Base-by-base conservation (phyloP, 352 stramenopile species). In the Phytopythium mirpurense region DNA sequence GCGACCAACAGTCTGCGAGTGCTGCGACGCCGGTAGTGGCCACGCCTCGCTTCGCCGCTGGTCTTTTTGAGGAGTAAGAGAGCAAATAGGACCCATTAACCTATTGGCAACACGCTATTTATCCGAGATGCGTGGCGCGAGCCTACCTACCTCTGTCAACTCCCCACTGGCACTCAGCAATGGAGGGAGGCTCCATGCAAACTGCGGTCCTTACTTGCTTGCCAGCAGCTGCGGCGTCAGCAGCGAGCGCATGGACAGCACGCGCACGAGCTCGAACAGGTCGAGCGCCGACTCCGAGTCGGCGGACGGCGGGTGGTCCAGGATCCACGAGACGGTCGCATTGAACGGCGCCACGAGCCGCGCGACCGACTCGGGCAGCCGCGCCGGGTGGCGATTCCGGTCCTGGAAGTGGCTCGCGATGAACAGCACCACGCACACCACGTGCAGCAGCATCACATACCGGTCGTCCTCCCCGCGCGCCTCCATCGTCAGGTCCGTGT, bases 391-490 rank as follows among this genome's bases (percentile, higher is more conserved):
- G 15, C 59, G 55, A 34, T 76, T 70, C 45, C 67, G 74, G 41
- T 82, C 65, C 63, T 77, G 63, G 14, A 80, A 74, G 23, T 80
- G 71, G 50, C 75, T 87, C 1, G 56, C 64, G 27, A 94, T 83
- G 43, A 91, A 72, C 45, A 91, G 61, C 29, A 94, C 62, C 23
- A 88, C 70, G 54, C 74, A 90, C 5, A 78, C 60, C 1, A 84
- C 58, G 47, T 94, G 83, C 36, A 94, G 63, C 36, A 92, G 60
- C 79, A 92, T 81, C 10, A 89, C 67, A 47, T 88, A 92, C 21
- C 68, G 71, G 42, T 94, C 83, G 38, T 93, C 83, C 60, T 90
- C 79, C 27, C 78, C 77, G 6, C 77, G 72, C 51, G 64, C 68
- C 58, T 86, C 70, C 19, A 63, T 51, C 18, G 61, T 69, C 12